Base-by-base conservation (phyloP, 2,329 filamentous ascomycete species). In the Fusarium sp. region DNA sequence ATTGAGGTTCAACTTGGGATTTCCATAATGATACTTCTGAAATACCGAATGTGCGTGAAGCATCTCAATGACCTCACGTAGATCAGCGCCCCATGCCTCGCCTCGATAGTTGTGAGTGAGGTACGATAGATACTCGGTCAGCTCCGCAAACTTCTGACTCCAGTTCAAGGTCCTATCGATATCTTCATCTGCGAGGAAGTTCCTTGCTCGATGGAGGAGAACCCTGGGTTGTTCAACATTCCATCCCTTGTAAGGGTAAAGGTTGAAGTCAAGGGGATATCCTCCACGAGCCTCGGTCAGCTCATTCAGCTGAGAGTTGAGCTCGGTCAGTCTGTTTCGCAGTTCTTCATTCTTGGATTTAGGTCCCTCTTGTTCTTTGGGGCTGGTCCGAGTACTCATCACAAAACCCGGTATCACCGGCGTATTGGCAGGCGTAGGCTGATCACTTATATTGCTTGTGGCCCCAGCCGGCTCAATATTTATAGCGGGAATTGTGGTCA, bases 101-200 rank as follows among this genome's bases (percentile, higher is more conserved):
- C 68, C 66, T 5, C 61, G 49, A 44, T 65, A 74, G 41, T 66
- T 74, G 12, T 65, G 24, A 10, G 69, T 47, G 16, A 84, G 72
- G 66, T 80, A 76, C 9, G 77, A 56, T 29, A 86, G 75, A 70
- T 85, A 86, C 27, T 78, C 72, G 20, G 73, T 71, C 14, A 84
- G 73, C 58, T 80, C 80, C 22, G 65, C 72, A 10, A 81, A 74
- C 53, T 81, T 81, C 13, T 65, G 49, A 3, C 79, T 71, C 79
- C 84, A 87, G 45, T 78, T 68, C 2, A 77, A 46, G 60, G 80
- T 81, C 18, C 82, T 80, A 59, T 83, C 80, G 8, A 76, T 71
- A 67, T 88, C 84, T 65, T 85, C 81, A 30, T 86, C 84, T 6
- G 80, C 73, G 24, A 89, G 81, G 65, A 86, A 88, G 67, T 82